Evolutionary conservation across 441 rosid genomes (phyloP).

Genomic region (Adansonia grandidieri): DNA sequence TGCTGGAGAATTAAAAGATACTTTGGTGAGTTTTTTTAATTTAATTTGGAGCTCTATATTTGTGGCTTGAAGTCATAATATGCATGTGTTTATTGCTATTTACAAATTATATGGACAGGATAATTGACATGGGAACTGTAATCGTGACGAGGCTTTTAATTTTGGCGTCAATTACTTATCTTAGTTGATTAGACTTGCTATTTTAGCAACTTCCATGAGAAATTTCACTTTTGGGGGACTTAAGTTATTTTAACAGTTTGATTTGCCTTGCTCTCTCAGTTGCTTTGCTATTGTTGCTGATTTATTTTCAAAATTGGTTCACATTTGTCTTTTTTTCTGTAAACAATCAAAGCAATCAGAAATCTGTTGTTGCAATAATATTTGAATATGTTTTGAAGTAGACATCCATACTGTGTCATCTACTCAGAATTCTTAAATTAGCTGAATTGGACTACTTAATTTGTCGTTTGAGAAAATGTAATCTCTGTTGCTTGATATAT

Average conservation of each 20-base stretch:
- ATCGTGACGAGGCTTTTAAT: background rate
- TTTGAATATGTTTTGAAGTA: conserved; percentile 14
- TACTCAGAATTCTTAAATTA: background rate
- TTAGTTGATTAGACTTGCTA: background rate
- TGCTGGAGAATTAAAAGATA: conserved; percentile 61
- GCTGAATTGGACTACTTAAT: background rate
- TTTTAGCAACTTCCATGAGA: background rate
- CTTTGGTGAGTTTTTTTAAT: conserved; percentile 53
- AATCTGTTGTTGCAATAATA: background rate
- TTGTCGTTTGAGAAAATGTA: background rate
- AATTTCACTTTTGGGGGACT: conserved; percentile 2
- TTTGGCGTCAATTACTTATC: background rate
- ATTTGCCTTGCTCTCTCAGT: background rate
- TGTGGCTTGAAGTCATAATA: background rate
- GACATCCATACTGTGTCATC: background rate
- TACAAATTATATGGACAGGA: conserved; percentile 18
- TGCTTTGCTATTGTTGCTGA: background rate
- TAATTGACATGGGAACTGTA: conserved; percentile 8
- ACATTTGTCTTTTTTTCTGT: background rate
- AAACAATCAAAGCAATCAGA: background rate
- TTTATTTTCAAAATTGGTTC: background rate
- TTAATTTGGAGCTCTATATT: background rate
- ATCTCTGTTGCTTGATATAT: background rate
- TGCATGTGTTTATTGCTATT: background rate
- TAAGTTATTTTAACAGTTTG: background rate